phyloP scores from a whole-genome alignment of 1,139 yeast genomes.

The Protomyces lactucae-debilis region DNA sequence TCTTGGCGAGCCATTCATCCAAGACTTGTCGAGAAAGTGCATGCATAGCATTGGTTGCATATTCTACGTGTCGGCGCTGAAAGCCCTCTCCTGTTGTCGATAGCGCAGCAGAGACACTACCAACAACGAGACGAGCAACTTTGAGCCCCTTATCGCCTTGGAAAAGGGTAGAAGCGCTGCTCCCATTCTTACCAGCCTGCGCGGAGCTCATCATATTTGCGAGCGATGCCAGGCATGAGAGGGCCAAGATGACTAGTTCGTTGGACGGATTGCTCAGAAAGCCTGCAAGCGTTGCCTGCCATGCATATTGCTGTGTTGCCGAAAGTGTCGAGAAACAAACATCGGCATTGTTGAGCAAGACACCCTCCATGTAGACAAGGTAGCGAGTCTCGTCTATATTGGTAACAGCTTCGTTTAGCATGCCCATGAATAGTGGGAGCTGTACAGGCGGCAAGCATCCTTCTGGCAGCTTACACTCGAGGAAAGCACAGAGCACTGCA shows the following conservation, averaged over 20 bases:
- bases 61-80: background rate
- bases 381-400: background rate
- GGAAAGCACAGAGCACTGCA: background rate
- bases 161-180: background rate
- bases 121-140: conserved; percentile 12
- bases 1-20: conserved; percentile 1
- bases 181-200: background rate
- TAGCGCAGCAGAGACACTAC: background rate
- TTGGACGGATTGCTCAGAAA: background rate
- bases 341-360: background rate
- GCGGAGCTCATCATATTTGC: background rate
- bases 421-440: background rate
- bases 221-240: conserved; percentile 11
- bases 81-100: background rate
- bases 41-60: background rate
- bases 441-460: background rate
- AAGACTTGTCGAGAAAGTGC: background rate
- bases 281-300: conserved; percentile 9
- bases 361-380: background rate
- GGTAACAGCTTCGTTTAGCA: background rate
- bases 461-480: background rate
- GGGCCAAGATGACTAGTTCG: background rate
- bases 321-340: background rate
- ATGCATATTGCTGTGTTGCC: background rate
- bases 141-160: conserved; percentile 14